Percentiles rank a stretch among this genome's conserved stretches.
phyloP scores from a whole-genome alignment of 2,329 filamentous ascomycete species.

The Colletotrichum noveboracense region DNA sequence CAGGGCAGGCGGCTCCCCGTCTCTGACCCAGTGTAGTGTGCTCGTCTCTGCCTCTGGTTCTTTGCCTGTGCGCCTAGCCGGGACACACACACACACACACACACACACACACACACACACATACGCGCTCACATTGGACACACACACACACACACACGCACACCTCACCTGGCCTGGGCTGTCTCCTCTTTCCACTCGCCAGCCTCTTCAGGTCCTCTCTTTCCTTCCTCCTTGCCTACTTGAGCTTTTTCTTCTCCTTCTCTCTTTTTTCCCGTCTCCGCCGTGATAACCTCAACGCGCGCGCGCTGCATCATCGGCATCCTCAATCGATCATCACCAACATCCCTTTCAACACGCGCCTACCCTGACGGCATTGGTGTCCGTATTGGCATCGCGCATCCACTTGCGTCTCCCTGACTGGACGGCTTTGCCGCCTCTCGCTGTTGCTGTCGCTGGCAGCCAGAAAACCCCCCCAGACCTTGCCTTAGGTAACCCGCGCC shows the following conservation, averaged over 20 bases:
- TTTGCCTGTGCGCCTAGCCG: background rate
- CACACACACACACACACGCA: background rate
- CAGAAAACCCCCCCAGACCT: background rate
- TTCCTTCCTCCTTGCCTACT: conserved; percentile 16
- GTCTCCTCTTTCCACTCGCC: conserved; percentile 21
- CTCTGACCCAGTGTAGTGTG: background rate
- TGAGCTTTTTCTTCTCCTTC: conserved; percentile 11
- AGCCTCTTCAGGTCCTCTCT: conserved; percentile 17
- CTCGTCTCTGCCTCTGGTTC: background rate
- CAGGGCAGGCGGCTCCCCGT: conserved; percentile 18
- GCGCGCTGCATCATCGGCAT: background rate
- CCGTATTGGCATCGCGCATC: conserved; percentile 8
- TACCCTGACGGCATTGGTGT: background rate
- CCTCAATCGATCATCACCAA: background rate
- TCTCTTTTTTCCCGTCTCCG: conserved; percentile 7
- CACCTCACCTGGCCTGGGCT: background rate
- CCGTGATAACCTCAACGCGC: conserved; percentile 19
- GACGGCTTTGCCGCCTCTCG: conserved; percentile 14
- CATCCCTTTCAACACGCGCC: background rate
- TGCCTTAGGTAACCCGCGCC: conserved; percentile 12
- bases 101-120: background rate
- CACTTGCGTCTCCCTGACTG: conserved; percentile 10
- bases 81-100: background rate
- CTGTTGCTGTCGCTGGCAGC: conserved; percentile 8
- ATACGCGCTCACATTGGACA: background rate